Conservation (phyloP, 2,329 filamentous ascomycete species). For the Arthrobotrys iridis region DNA sequence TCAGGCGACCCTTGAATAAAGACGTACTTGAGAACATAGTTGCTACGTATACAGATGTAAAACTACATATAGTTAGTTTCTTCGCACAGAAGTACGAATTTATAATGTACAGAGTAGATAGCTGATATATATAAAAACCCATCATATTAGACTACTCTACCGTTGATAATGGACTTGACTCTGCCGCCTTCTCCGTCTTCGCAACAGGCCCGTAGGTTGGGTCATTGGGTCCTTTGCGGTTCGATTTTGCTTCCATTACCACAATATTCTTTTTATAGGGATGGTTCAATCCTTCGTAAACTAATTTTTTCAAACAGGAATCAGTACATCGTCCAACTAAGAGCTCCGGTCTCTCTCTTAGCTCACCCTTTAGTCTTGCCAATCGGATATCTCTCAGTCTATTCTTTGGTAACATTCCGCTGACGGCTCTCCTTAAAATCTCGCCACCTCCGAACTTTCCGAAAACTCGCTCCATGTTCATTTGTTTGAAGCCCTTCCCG, state of each 20-base stretch:
- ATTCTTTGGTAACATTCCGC: slow-evolving; percentile 98
- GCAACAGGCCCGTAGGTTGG: slow-evolving; percentile 18
- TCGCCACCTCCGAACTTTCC: slow-evolving; percentile 92
- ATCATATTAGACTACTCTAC: not conserved
- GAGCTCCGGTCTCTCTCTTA: not conserved
- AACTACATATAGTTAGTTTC: too few relatives aligned
- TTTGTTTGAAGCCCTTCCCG: slow-evolving; percentile 77
- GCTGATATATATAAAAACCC: not conserved
- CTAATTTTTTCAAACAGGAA: slow-evolving; percentile 61
- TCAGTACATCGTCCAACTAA: not conserved
- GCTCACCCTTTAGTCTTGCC: slow-evolving; percentile 78
- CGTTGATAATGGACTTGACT: not conserved
- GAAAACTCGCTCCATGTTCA: slow-evolving; percentile 96
- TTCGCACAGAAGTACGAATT: too few relatives aligned
- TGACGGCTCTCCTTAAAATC: slow-evolving; percentile 88
- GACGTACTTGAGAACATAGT: too few relatives aligned
- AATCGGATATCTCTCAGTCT: slow-evolving; percentile 85
- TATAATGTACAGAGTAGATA: not conserved
- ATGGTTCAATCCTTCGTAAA: slow-evolving; percentile 90
- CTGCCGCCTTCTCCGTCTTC: not conserved
- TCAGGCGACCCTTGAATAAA: too few relatives aligned
- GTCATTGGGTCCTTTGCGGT: slow-evolving; percentile 26
- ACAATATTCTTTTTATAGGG: slow-evolving; percentile 91
- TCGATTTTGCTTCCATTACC: slow-evolving; percentile 60
- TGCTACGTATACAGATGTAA: too few relatives aligned